Percentiles rank a stretch among this genome's conserved stretches.
Evolutionary conservation across 2,329 filamentous ascomycete genomes (phyloP).

Genomic region (Dothideomycetes sp.): DNA sequence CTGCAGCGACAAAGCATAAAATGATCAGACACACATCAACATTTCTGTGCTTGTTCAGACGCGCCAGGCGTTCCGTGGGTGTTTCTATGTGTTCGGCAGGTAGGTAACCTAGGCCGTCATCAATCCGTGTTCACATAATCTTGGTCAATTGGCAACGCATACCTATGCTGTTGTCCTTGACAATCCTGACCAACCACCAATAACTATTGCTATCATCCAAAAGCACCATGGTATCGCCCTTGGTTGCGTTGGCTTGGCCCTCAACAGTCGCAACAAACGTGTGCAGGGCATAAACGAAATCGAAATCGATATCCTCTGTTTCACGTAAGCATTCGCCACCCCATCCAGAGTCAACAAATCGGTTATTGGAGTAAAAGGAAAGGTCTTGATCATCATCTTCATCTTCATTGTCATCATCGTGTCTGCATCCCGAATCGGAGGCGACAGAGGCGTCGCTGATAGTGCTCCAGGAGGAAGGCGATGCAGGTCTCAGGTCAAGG

Average conservation of each 20-base stretch:
- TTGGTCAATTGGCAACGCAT: constrained; percentile 20
- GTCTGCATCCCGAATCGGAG: too few relatives aligned
- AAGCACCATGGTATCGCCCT: constrained; percentile 97
- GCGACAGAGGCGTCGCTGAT: constrained; percentile 18
- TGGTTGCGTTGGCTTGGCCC: constrained; percentile 94
- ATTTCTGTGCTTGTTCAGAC: constrained; percentile 95
- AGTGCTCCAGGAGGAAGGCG: constrained; percentile 29
- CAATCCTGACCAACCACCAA: constrained; percentile 96
- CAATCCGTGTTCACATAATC: constrained; percentile 14
- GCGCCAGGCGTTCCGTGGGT: constrained; percentile 83
- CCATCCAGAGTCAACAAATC: constrained; percentile 64
- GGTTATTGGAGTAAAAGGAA: constrained; percentile 48
- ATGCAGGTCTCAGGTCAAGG: constrained; percentile 12
- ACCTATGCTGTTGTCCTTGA: constrained; percentile 95
- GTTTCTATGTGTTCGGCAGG: constrained; percentile 98
- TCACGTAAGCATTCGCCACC: constrained; percentile 78
- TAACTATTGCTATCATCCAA: constrained; percentile 99
- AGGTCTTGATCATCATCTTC: constrained; percentile 55
- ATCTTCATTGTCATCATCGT: constrained; percentile 24
- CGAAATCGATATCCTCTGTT: constrained; percentile 98
- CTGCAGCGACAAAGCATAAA: constrained; percentile 13
- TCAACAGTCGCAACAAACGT: constrained; percentile 97
- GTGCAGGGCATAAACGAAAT: constrained; percentile 96
- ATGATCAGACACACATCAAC: constrained; percentile 65
- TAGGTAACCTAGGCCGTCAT: constrained; percentile 61